Conservation (phyloP, 768 basidiomycete genomes). For the Tubosaeta sp. region DNA sequence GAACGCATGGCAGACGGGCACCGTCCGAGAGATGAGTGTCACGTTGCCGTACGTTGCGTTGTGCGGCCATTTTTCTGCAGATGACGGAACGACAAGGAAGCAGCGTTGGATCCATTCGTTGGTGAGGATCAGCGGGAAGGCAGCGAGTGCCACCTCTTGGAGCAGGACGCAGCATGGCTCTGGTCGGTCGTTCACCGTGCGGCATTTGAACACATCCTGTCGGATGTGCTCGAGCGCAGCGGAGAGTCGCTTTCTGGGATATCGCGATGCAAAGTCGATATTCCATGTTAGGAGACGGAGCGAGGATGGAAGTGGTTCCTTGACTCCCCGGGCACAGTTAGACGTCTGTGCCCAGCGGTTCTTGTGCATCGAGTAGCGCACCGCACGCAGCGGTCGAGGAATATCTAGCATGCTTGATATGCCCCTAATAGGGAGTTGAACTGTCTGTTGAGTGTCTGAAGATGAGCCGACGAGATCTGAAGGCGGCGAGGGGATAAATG, state of each 20-base stretch:
- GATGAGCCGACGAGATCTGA: constrained; percentile 24
- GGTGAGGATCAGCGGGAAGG: constrained; percentile 46
- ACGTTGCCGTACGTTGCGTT: constrained; percentile 57
- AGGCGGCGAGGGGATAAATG: constrained; percentile 28
- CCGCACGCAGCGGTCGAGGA: constrained; percentile 28
- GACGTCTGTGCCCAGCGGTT: constrained; percentile 31
- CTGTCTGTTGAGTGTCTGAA: constrained; percentile 25
- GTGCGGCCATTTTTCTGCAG: constrained; percentile 51
- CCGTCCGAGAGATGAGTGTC: constrained; percentile 58
- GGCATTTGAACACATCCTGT: constrained; percentile 46
- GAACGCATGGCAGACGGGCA: constrained; percentile 46
- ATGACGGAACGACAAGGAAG: constrained; percentile 57
- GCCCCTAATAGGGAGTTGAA: constrained; percentile 12
- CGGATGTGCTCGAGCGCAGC: constrained; percentile 53
- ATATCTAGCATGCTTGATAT: constrained; percentile 21
- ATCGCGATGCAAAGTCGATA: constrained; percentile 44
- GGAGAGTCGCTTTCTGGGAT: constrained; percentile 41
- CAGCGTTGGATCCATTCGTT: constrained; percentile 60
- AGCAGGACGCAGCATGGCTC: constrained; percentile 61
- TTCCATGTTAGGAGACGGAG: constrained; percentile 72
- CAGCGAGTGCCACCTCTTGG: constrained; percentile 55
- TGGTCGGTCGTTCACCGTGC: constrained; percentile 39
- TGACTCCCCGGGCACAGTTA: constrained; percentile 32
- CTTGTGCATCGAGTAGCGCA: constrained; percentile 31
- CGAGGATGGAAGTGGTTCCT: constrained; percentile 37